phyloP scores from a whole-genome alignment of 2,329 filamentous ascomycete species.

The Aspergillus niger region DNA sequence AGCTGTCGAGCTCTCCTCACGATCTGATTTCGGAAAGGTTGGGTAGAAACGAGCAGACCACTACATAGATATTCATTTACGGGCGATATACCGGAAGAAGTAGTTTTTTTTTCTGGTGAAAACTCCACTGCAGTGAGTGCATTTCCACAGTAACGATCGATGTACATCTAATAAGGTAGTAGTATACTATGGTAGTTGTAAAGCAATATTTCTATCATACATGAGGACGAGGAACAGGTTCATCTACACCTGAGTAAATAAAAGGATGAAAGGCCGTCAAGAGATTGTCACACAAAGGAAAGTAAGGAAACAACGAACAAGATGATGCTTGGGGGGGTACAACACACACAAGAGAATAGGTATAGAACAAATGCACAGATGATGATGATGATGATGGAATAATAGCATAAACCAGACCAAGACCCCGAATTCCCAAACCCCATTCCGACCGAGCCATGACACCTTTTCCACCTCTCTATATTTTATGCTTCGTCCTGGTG shows the following conservation, averaged over 20 bases:
- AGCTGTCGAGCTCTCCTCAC: too few relatives aligned
- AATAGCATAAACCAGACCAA: slow-evolving; percentile 13
- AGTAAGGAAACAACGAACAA: slow-evolving; percentile 1
- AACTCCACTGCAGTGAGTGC: too few relatives aligned
- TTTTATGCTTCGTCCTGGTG: slow-evolving; percentile 28
- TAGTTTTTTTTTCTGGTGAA: too few relatives aligned
- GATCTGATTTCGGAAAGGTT: too few relatives aligned
- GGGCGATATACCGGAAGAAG: too few relatives aligned
- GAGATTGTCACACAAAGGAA: background rate
- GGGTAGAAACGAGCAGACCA: too few relatives aligned
- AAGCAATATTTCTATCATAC: slow-evolving; percentile 16
- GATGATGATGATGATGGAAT: slow-evolving; percentile 3
- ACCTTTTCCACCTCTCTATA: slow-evolving; percentile 27
- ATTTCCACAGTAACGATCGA: background rate
- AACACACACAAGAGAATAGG: slow-evolving; percentile 1
- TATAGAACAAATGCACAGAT: slow-evolving; percentile 5
- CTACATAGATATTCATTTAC: too few relatives aligned
- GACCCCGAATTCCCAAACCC: slow-evolving; percentile 24
- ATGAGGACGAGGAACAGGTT: slow-evolving; percentile 2
- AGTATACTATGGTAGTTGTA: background rate
- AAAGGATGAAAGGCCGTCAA: background rate
- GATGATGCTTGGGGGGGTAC: background rate
- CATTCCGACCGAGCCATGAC: slow-evolving; percentile 23
- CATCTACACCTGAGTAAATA: slow-evolving; percentile 13
- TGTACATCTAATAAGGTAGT: background rate